Conservation (phyloP, 1,284 basidiomycete genomes). For the Cerrena zonata region DNA sequence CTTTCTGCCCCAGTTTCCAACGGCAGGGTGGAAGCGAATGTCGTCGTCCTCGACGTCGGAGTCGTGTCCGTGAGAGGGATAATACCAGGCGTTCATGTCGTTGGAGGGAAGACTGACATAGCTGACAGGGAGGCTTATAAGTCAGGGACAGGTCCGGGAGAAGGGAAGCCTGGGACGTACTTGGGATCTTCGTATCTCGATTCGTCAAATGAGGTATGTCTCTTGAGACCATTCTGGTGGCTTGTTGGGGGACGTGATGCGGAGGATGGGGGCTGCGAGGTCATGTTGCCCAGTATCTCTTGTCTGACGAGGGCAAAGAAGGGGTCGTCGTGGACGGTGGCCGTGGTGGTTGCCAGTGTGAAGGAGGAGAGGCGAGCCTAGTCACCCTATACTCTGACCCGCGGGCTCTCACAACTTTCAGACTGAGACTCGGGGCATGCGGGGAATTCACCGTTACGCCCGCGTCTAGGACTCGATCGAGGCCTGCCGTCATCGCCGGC, state of each 20-base stretch:
- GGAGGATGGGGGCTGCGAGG: conserved; percentile 1
- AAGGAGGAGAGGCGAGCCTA: background rate
- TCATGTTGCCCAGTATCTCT: conserved; percentile 11
- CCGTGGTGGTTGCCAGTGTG: conserved; percentile 10
- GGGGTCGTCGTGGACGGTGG: conserved; percentile 17
- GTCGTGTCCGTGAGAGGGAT: conserved; percentile 62
- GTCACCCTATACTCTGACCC: background rate
- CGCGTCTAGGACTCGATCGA: no score
- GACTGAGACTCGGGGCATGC: no score
- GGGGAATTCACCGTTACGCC: no score
- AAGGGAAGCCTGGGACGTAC: conserved; percentile 10
- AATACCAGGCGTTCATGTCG: conserved; percentile 73
- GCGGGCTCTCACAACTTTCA: background rate
- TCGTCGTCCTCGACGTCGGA: conserved; percentile 52
- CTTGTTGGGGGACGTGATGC: conserved; percentile 29
- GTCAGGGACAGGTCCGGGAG: background rate
- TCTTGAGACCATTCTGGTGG: conserved; percentile 23
- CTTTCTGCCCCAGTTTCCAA: conserved; percentile 79
- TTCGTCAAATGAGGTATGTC: conserved; percentile 24
- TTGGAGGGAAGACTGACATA: conserved; percentile 43
- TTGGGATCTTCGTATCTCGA: conserved; percentile 27
- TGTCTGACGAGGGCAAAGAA: conserved; percentile 16
- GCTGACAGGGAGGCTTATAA: conserved; percentile 11
- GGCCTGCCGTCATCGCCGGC: background rate
- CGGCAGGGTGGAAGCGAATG: conserved; percentile 37